phyloP scores from a whole-genome alignment of 1,284 basidiomycete species.

The Pascua guehoae region DNA sequence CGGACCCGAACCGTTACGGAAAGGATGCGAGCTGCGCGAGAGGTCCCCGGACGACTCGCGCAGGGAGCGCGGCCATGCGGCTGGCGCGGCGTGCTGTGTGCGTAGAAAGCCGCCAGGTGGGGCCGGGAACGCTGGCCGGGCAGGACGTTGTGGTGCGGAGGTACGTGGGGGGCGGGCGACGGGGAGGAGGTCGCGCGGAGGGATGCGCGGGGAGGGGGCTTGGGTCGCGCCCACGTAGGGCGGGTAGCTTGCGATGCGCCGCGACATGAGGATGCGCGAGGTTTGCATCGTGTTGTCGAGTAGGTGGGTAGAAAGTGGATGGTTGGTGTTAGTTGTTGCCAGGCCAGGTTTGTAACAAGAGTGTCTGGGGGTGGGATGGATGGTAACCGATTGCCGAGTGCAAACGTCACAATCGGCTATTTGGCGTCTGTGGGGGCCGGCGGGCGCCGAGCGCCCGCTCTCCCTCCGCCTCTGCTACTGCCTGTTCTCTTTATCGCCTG shows the following conservation, averaged over 20 bases:
- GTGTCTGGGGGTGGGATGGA: no score
- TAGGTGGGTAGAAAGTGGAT: neutral
- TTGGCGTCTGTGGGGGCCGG: no score
- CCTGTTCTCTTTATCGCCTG: no score
- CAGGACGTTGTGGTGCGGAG: constrained; percentile 2
- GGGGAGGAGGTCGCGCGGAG: constrained; percentile 8
- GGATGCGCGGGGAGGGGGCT: constrained; percentile 8
- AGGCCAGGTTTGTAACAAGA: no score
- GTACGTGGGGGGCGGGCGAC: constrained; percentile 4
- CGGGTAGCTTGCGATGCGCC: constrained; percentile 6
- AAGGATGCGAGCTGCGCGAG: constrained; percentile 21
- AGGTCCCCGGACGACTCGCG: constrained; percentile 30
- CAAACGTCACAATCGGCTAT: no score
- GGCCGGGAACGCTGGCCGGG: constrained; percentile 21
- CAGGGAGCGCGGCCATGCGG: constrained; percentile 59
- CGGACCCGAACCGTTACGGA: constrained; percentile 5
- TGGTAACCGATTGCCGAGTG: no score
- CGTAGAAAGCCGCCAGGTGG: constrained; percentile 48
- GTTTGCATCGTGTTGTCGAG: neutral
- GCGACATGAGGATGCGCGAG: neutral
- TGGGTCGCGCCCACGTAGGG: constrained; percentile 8
- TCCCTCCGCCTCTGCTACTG: no score
- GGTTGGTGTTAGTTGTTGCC: no score
- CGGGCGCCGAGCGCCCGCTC: no score
- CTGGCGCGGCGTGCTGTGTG: constrained; percentile 69